Base-by-base conservation (phyloP, 345 rosid species). In the Zanthoxylum bungeanum region DNA sequence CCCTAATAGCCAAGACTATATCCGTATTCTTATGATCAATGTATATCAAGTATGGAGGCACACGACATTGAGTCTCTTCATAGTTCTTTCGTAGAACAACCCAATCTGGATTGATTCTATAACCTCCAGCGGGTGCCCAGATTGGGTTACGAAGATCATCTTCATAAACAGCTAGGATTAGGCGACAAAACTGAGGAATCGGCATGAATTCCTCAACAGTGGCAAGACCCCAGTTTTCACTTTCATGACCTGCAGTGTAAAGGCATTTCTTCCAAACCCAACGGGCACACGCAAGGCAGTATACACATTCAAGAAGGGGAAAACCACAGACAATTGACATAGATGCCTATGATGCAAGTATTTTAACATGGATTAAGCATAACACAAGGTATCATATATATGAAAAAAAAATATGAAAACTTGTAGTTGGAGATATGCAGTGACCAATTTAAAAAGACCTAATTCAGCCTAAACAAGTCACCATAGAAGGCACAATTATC, bases 61-160 rank as follows among this genome's bases (percentile, higher is more conserved):
- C 86, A 42, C 78, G 71, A 5, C 93, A 97, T 77, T 76, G 78
- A 0, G 93, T 92, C 65, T 87, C 82, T 47, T 87, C 89, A 34
- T 94, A 75, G 75, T 82, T 84, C 81, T 86, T 92, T 60, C 81
- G 85, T 21, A 81, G 62, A 64, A 92, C 34, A 22, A 92, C 85
- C 70, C 84, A 85, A 76, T 90, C 82, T 2, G 97, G 97, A 22
- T 92, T 75, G 28, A 92, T 80, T 24, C 95, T 88, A 79, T 91
- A 92, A 19, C 98, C 97, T 44, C 85, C 87, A 4, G 97, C 92
- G 16, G 97, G 98, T 11, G 88, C 95, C 97, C 97, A 94, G 56
- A 88, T 47, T 4, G 97, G 95, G 68, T 84, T 75, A 9, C 78
- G 85, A 37, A 94, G 89, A 85, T 94, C 91, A 5, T 86, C 93